These are phyloP conservation scores for Spencermartinsiella ligniputridi DNA, from an alignment of 1,139 yeast genomes.

Conservation along the genomic window DNA sequence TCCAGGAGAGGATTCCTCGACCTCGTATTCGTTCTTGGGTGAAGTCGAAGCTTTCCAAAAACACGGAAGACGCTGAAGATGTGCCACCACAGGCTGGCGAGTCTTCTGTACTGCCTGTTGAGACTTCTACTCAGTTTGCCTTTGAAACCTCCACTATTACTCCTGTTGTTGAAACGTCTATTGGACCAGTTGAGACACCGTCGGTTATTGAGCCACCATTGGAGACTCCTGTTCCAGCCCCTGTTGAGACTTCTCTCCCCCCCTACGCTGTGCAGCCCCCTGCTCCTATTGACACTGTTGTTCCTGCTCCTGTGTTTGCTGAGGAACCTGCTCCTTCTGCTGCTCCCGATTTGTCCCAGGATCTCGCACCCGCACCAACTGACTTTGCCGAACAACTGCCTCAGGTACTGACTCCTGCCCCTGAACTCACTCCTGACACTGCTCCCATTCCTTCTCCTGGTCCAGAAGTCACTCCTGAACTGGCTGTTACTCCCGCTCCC, in stretches of 20 bases:
- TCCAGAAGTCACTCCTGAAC: too few relatives aligned
- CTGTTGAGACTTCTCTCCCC: background rate
- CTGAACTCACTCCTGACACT: background rate
- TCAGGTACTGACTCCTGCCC: too few relatives aligned
- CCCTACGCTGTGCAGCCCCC: background rate
- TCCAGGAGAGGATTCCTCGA: background rate
- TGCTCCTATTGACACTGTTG: too few relatives aligned
- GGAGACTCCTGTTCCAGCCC: background rate
- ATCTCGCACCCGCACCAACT: background rate
- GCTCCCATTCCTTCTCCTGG: conserved; percentile 2
- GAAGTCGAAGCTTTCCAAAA: background rate
- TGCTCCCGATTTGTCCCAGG: background rate
- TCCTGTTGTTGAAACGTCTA: background rate
- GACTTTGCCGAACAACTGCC: too few relatives aligned
- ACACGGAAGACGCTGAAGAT: background rate
- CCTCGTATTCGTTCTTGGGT: background rate
- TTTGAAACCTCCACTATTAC: background rate
- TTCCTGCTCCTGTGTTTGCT: background rate
- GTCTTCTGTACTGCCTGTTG: background rate
- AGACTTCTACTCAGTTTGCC: background rate
- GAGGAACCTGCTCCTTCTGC: background rate
- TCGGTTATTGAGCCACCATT: background rate
- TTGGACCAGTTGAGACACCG: background rate
- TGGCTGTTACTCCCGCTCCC: too few relatives aligned
- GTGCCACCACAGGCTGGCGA: background rate